Conservation (phyloP, 176 grass and related monocot genomes). For the Areca catechu region DNA sequence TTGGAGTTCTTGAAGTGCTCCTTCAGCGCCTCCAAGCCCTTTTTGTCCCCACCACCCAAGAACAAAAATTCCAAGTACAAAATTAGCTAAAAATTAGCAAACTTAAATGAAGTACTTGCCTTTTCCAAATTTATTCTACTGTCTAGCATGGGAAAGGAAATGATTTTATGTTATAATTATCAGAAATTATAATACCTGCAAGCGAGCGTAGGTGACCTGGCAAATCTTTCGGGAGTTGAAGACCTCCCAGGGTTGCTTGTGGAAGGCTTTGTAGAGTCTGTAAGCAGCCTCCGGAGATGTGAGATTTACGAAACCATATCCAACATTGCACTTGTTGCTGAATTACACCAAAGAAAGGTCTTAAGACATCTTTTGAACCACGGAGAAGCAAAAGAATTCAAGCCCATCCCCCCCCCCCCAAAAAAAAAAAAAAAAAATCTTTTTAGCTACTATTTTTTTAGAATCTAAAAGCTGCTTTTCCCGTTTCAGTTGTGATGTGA, state of each 20-base stretch:
- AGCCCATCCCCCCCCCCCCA: no score
- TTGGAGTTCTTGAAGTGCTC: slow-evolving; percentile 99
- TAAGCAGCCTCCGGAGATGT: slow-evolving; percentile 83
- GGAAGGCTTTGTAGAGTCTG: slow-evolving; percentile 88
- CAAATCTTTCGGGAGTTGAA: slow-evolving; percentile 99
- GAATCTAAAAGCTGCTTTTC: no score
- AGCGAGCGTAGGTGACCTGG: slow-evolving; percentile 96
- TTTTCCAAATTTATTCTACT: no score
- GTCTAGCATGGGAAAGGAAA: no score
- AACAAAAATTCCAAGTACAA: not conserved
- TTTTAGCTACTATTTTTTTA: no score
- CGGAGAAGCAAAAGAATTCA: no score
- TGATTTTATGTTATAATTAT: no score
- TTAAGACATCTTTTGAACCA: no score
- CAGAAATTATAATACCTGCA: slow-evolving; percentile 45
- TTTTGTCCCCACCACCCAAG: not conserved
- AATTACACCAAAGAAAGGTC: not conserved
- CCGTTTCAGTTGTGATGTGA: no score
- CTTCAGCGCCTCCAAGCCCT: slow-evolving; percentile 90
- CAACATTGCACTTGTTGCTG: slow-evolving; percentile 99
- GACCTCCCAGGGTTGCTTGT: slow-evolving; percentile 93
- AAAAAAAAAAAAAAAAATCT: no score
- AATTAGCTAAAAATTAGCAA: no score
- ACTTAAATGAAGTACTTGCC: no score
- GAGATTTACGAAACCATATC: slow-evolving; percentile 95